A percentile compares a stretch with the other conserved stretches of the same genome.
Evolutionary conservation across 768 basidiomycete species (phyloP).

Genomic region (Coprinopsis cinerea): DNA sequence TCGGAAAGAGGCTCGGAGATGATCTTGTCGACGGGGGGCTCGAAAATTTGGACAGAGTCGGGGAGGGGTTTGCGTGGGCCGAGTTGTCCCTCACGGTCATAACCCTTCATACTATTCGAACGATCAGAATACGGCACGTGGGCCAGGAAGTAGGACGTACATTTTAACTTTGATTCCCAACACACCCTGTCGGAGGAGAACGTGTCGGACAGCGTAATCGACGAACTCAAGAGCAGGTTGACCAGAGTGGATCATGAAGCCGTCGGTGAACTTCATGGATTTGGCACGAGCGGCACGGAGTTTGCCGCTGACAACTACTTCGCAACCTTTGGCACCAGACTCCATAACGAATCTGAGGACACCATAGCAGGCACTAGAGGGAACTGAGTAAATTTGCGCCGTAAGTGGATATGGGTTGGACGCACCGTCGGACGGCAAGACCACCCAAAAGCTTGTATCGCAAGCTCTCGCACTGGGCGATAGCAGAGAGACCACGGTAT

Average conservation of each 20-base stretch:
- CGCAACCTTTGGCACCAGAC: slow-evolving; percentile 98
- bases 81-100: slow-evolving; percentile 83
- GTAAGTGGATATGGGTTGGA: too few relatives aligned
- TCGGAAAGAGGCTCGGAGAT: slow-evolving; percentile 87
- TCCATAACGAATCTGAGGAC: slow-evolving; percentile 99
- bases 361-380: slow-evolving; percentile 73
- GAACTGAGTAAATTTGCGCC: neutral
- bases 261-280: slow-evolving; percentile 99
- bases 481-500: slow-evolving; percentile 94
- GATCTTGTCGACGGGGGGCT: slow-evolving; percentile 88
- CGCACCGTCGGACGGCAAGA: slow-evolving; percentile 95
- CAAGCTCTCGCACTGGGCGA: slow-evolving; percentile 97
- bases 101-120: slow-evolving; percentile 83
- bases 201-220: slow-evolving; percentile 96
- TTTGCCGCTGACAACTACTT: slow-evolving; percentile 99
- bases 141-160: slow-evolving; percentile 33
- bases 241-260: slow-evolving; percentile 99
- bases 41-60: slow-evolving; percentile 85
- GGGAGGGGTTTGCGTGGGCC: slow-evolving; percentile 94
- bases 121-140: slow-evolving; percentile 11
- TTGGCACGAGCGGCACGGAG: slow-evolving; percentile 99
- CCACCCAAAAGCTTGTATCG: slow-evolving; percentile 99
- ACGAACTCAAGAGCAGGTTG: slow-evolving; percentile 96
- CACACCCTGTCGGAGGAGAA: slow-evolving; percentile 96
- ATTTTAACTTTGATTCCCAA: slow-evolving; percentile 99